A percentile compares a stretch with the other conserved stretches of the same genome.
Evolutionary conservation across 164 flowering plant species (phyloP).

Genomic region (Vitis rotundifolia): DNA sequence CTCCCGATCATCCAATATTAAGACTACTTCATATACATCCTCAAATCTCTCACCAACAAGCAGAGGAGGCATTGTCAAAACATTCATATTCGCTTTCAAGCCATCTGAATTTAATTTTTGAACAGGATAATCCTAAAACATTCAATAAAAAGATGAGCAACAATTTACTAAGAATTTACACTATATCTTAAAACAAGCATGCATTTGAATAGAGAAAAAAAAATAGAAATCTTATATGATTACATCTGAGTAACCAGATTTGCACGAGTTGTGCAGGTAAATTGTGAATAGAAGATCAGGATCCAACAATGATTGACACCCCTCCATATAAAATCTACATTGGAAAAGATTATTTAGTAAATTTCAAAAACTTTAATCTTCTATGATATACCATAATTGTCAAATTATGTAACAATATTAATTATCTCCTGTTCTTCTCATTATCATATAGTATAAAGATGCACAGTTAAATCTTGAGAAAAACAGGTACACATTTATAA

Average conservation of each 20-base stretch:
- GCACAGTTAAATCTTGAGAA: too few relatives aligned
- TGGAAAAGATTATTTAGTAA: neutral
- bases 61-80: slow-evolving; percentile 72
- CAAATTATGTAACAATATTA: too few relatives aligned
- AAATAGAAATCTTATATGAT: too few relatives aligned
- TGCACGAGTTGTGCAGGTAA: neutral
- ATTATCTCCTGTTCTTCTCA: too few relatives aligned
- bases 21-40: slow-evolving; percentile 75
- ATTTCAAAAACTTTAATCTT: neutral
- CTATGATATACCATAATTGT: too few relatives aligned
- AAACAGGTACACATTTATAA: too few relatives aligned
- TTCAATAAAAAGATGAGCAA: slow-evolving; percentile 7
- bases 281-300: neutral
- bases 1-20: slow-evolving; percentile 91
- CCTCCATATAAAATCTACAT: neutral
- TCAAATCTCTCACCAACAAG: slow-evolving; percentile 70
- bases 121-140: slow-evolving; percentile 24
- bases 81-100: slow-evolving; percentile 27
- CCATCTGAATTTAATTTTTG: slow-evolving; percentile 21
- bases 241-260: neutral
- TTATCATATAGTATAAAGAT: too few relatives aligned
- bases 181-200: neutral
- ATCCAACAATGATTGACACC: neutral
- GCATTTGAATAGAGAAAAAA: too few relatives aligned
- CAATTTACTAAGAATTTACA: neutral